Base-by-base conservation (phyloP, 73 alveolate species). In the Uronychia binucleata region DNA sequence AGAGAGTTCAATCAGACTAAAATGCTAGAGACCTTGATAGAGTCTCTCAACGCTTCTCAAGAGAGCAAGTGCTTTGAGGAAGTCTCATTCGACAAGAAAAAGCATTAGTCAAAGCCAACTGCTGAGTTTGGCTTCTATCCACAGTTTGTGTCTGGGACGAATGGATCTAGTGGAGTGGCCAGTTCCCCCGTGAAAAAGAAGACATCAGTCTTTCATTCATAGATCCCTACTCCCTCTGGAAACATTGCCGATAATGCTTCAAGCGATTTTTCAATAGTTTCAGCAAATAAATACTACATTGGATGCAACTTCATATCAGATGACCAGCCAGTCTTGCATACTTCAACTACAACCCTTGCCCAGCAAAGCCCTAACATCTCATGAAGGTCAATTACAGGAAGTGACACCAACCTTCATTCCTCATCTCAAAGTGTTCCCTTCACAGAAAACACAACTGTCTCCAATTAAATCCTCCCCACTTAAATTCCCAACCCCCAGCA, bases 51-150 rank as follows among this genome's bases (percentile, higher is more conserved):
- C 19, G 67, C 19, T 19, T 46, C 67, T 11, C 67, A 46, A 46
- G 67, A 46, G 19, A 11, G n/a, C 67, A 46, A 46, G 67, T 19
- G 19, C n/a, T 46, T 46, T 19, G 67, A 46, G 5, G 67, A 46
- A 19, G 19, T 46, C n/a, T 46, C 67, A 11, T 46, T 46, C 19
- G 67, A 46, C 67, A 46, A 46, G 19, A 46, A 46, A 46, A 46
- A 46, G 5, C 67, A 46, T 19, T 11, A 46, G 67, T 46, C 67
- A 11, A 46, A 46, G 19, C 67, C 67, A 19, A 46, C 67, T 11
- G 67, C 67, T 46, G 67, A 46, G 67, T 46, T 46, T 46, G 67
- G 67, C n/a, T 46, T 46, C 67, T 46, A 46, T 46, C 67, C 67
- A 11, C 67, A 46, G 19, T 11, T 5, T 46, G 67, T 19, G 5